A percentile compares a stretch with the other conserved stretches of the same genome.
phyloP scores from a whole-genome alignment of 352 stramenopile species.

The Elongisporangium prolatum region DNA sequence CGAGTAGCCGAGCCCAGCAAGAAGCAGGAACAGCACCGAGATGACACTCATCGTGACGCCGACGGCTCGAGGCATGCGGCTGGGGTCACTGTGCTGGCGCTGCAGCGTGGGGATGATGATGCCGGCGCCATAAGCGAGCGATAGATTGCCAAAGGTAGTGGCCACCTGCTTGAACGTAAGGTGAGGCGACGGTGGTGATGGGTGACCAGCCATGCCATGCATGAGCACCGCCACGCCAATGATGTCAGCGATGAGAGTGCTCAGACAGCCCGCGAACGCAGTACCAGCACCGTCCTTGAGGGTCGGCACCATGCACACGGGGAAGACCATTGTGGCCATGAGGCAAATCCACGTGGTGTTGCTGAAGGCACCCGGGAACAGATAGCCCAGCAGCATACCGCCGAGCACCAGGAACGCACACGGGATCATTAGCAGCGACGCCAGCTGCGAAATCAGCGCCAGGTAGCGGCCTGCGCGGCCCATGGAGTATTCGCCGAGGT shows the following conservation, averaged over 20 bases:
- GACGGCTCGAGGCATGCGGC: slow-evolving; percentile 48
- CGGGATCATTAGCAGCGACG: slow-evolving; percentile 28
- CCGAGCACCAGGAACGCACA: slow-evolving; percentile 46
- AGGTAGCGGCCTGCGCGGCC: slow-evolving; percentile 32
- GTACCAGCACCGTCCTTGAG: slow-evolving; percentile 41
- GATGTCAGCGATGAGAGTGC: slow-evolving; percentile 41
- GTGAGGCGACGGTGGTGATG: slow-evolving; percentile 26
- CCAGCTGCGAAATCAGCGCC: slow-evolving; percentile 34
- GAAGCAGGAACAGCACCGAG: slow-evolving; percentile 36
- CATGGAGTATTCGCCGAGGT: slow-evolving; percentile 28
- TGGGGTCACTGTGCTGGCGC: slow-evolving; percentile 41
- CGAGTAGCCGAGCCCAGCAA: slow-evolving; percentile 41
- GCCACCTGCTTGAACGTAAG: slow-evolving; percentile 40
- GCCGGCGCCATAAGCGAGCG: slow-evolving; percentile 42
- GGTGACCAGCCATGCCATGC: slow-evolving; percentile 39
- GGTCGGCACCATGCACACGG: slow-evolving; percentile 38
- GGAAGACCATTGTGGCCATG: slow-evolving; percentile 38
- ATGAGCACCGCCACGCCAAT: slow-evolving; percentile 35
- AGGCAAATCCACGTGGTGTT: slow-evolving; percentile 42
- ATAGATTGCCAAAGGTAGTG: slow-evolving; percentile 42
- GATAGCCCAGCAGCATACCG: slow-evolving; percentile 27
- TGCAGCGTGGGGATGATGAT: slow-evolving; percentile 49
- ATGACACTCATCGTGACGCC: slow-evolving; percentile 43
- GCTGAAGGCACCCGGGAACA: slow-evolving; percentile 43
- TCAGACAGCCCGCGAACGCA: slow-evolving; percentile 36